These are phyloP conservation scores for Apiotrichum sp. DNA, from an alignment of 1,284 basidiomycete species.

Conservation along the genomic window DNA sequence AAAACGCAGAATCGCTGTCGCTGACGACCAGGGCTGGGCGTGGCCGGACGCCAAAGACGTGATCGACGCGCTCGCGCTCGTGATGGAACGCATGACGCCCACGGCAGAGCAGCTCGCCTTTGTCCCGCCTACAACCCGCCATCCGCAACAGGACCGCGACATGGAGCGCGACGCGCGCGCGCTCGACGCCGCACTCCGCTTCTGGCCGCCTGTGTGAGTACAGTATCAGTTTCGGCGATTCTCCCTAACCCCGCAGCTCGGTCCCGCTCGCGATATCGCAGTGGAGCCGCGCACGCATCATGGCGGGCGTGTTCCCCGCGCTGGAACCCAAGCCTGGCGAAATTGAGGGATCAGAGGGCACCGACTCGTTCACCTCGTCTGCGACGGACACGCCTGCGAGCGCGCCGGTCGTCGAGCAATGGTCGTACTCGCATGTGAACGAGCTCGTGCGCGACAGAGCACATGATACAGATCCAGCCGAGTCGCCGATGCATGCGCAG, in stretches of 20 bases:
- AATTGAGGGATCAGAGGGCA: too few relatives aligned
- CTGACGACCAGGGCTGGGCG: slow-evolving; percentile 17
- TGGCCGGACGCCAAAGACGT: slow-evolving; percentile 26
- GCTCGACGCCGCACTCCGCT: slow-evolving; percentile 2
- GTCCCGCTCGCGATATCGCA: not conserved
- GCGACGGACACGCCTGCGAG: too few relatives aligned
- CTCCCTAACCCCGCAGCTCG: not conserved
- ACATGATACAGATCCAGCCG: too few relatives aligned
- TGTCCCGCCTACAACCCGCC: not conserved
- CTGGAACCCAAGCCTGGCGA: too few relatives aligned
- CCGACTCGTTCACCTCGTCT: too few relatives aligned
- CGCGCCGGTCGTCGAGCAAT: too few relatives aligned
- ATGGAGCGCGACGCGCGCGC: slow-evolving; percentile 2
- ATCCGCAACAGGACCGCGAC: not conserved
- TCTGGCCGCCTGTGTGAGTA: slow-evolving; percentile 21
- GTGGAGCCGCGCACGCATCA: not conserved
- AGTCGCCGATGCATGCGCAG: too few relatives aligned
- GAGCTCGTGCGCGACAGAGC: too few relatives aligned
- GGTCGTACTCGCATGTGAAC: too few relatives aligned
- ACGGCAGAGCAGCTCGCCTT: slow-evolving; percentile 13
- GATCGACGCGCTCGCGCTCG: slow-evolving; percentile 16
- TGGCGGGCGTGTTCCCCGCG: not conserved
- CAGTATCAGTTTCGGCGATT: too few relatives aligned
- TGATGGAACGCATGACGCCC: slow-evolving; percentile 27
- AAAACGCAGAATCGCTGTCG: not conserved